phyloP scores from a whole-genome alignment of 495 filamentous ascomycete species.

The Hypoxylon crocopeplum region DNA sequence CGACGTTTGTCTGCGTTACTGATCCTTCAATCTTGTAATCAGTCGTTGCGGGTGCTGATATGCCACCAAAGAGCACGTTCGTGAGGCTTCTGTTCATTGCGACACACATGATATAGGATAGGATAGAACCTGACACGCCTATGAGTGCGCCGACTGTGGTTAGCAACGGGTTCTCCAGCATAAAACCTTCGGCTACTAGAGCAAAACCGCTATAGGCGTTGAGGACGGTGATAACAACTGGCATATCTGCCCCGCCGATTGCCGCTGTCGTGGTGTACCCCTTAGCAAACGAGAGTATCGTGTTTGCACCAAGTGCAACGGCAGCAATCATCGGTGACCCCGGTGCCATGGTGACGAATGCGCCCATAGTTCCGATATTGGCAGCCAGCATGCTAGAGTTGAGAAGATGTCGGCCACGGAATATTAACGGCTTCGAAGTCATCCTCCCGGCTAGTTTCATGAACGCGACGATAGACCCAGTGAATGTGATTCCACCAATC shows the following conservation, averaged over 20 bases:
- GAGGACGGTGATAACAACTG: slow-evolving; percentile 83
- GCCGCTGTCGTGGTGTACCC: slow-evolving; percentile 82
- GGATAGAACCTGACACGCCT: slow-evolving; percentile 80
- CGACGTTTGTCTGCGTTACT: slow-evolving; percentile 72
- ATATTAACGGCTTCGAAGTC: slow-evolving; percentile 71
- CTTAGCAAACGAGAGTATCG: slow-evolving; percentile 77
- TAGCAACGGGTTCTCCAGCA: slow-evolving; percentile 82
- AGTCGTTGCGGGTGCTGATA: slow-evolving; percentile 62
- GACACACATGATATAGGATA: slow-evolving; percentile 82
- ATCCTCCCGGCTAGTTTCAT: slow-evolving; percentile 79
- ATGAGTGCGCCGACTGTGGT: slow-evolving; percentile 82
- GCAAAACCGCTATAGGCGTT: slow-evolving; percentile 89
- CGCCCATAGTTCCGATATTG: slow-evolving; percentile 79
- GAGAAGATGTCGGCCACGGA: slow-evolving; percentile 72
- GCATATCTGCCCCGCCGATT: slow-evolving; percentile 88
- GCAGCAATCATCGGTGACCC: slow-evolving; percentile 76
- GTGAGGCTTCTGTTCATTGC: slow-evolving; percentile 83
- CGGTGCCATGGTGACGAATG: slow-evolving; percentile 77
- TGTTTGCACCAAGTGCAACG: slow-evolving; percentile 73
- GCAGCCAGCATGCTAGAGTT: slow-evolving; percentile 73
- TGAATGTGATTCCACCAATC: slow-evolving; percentile 84
- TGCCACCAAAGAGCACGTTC: slow-evolving; percentile 83
- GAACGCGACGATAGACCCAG: slow-evolving; percentile 82
- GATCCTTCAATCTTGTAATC: slow-evolving; percentile 77
- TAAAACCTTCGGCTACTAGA: slow-evolving; percentile 81